Base-by-base conservation (phyloP, 164 flowering plant species). In the Tetracentron sinense region DNA sequence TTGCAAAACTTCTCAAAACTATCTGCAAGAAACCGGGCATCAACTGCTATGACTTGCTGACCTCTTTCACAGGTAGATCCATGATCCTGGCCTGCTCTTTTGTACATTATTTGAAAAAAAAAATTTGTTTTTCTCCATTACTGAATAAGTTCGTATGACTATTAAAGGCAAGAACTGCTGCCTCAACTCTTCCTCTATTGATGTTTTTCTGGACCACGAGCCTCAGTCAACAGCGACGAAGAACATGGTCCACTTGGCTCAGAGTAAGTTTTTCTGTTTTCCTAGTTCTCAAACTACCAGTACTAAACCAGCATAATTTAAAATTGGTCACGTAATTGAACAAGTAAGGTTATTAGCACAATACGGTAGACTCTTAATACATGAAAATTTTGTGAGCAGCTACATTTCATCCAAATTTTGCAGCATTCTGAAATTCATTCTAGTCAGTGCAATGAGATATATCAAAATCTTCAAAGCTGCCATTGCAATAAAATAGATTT, bases 201-300 rank as follows among this genome's bases (percentile, higher is more conserved):
- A 78, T 6, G 29, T 70, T 12, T 87, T 82, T 70, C 65, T 88
- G 14, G 72, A 77, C 19, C 74, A 81, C 23, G 89, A 85, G 52
- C 97, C 89, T 58, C 87, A 89, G 61, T 56, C 97, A 7, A 79
- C 96, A 0, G 62, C 96, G 2, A 82, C 88, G 6, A 92, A 84
- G 83, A 87, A 85, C 82, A 69, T 83, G 83, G 64, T 92, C 54
- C 97, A 89, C 75, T 65, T 89, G 14, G 76, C 97, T 56, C 97
- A 92, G 64, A 92, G 97, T 89, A 77, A 73, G 88, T 64, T 29
- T 54, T 22, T 42, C 5, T 10, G 38, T 23, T 28, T 50, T 12
- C 29, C 27, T 27, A 42, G 2, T 46, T 31, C 54, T 21, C 19
- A 33, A 58, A 2, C 4, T 33, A 33, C 4, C 38, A 33, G 38